A percentile compares a stretch with the other conserved stretches of the same genome.
Conservation (phyloP, 768 basidiomycete genomes). For the Termitomyces sp. region DNA sequence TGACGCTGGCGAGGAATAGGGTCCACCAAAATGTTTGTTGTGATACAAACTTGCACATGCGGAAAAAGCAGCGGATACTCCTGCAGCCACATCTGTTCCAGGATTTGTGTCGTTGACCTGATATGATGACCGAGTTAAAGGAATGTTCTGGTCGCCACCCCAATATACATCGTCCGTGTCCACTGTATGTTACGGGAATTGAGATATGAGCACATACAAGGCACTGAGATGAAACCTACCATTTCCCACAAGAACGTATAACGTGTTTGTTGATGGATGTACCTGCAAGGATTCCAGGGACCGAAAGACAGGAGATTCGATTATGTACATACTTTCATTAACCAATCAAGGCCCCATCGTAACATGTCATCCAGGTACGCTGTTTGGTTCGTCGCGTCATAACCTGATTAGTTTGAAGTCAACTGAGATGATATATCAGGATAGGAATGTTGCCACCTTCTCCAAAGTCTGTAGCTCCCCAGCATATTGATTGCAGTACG, state of each 20-base stretch:
- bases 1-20: slow-evolving; percentile 54
- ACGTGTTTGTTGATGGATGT: slow-evolving; percentile 64
- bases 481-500: slow-evolving; percentile 79
- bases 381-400: slow-evolving; percentile 82
- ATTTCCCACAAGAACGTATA: slow-evolving; percentile 75
- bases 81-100: slow-evolving; percentile 87
- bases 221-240: slow-evolving; percentile 29
- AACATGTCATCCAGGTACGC: slow-evolving; percentile 88
- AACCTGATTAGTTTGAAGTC: slow-evolving; percentile 33
- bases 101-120: slow-evolving; percentile 75
- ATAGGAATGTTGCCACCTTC: slow-evolving; percentile 40
- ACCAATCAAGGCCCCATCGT: slow-evolving; percentile 89
- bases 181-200: slow-evolving; percentile 25
- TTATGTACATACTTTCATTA: slow-evolving; percentile 63
- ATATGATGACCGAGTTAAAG: slow-evolving; percentile 66
- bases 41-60: slow-evolving; percentile 81
- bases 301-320: neutral
- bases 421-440: neutral
- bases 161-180: slow-evolving; percentile 75
- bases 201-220: neutral
- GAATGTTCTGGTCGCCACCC: slow-evolving; percentile 82
- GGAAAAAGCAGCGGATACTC: slow-evolving; percentile 81
- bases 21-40: slow-evolving; percentile 41
- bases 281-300: slow-evolving; percentile 42
- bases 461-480: slow-evolving; percentile 85